Evolutionary conservation across 2,329 filamentous ascomycete genomes (phyloP).

Genomic region (Immersiporthe knoxdaviesiana): DNA sequence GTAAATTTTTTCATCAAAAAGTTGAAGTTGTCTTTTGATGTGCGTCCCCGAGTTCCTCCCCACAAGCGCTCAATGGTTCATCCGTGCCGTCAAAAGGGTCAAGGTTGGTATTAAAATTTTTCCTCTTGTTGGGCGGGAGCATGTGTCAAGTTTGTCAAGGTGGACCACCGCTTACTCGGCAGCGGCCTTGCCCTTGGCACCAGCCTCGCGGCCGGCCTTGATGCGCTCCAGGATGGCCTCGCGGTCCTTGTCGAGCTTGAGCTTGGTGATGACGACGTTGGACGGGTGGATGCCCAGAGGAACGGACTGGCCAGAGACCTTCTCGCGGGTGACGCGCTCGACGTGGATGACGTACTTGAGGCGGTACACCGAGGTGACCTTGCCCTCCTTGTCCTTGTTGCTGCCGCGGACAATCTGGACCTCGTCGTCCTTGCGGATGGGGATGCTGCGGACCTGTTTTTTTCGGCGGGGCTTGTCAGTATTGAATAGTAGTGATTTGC

Average conservation of each 20-base stretch:
- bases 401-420: slow-evolving; percentile 88
- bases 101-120: slow-evolving; percentile 10
- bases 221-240: slow-evolving; percentile 87
- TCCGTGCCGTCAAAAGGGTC: slow-evolving; percentile 1
- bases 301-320: slow-evolving; percentile 94
- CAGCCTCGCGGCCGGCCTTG: slow-evolving; percentile 76
- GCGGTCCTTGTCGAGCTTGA: slow-evolving; percentile 97
- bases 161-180: slow-evolving; percentile 44
- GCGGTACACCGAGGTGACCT: slow-evolving; percentile 96
- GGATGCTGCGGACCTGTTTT: slow-evolving; percentile 84
- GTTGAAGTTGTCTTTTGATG: slow-evolving; percentile 20
- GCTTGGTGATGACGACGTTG: slow-evolving; percentile 98
- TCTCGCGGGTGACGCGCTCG: slow-evolving; percentile 95
- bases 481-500: too few relatives aligned
- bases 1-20: slow-evolving; percentile 24
- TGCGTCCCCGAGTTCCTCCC: slow-evolving; percentile 26
- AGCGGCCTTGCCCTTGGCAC: slow-evolving; percentile 71
- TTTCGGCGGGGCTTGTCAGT: not conserved
- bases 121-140: not conserved
- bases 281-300: slow-evolving; percentile 93
- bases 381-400: slow-evolving; percentile 98
- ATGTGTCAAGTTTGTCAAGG: not conserved
- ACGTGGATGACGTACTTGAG: slow-evolving; percentile 98
- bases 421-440: slow-evolving; percentile 97
- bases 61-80: slow-evolving; percentile 25